A percentile compares a stretch with the other conserved stretches of the same genome.
Conservation (phyloP, 2,329 filamentous ascomycete genomes). For the Arthrobotrys musiformis region DNA sequence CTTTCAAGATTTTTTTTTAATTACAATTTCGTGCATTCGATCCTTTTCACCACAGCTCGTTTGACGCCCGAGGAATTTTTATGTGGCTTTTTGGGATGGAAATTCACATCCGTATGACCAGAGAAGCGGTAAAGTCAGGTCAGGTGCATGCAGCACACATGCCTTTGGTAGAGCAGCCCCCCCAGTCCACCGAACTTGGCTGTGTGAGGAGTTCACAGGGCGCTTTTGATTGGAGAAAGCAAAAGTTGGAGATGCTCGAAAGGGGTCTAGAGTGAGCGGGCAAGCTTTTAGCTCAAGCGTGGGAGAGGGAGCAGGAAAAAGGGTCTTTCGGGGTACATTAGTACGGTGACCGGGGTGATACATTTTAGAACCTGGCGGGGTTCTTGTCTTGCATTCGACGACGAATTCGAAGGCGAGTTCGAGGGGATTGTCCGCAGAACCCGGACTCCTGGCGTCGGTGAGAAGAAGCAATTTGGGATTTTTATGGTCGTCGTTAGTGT, state of each 20-base stretch:
- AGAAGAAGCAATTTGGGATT: conserved; percentile 18
- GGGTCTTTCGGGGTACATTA: conserved; percentile 11
- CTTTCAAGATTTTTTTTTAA: neutral
- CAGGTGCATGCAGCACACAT: conserved; percentile 10
- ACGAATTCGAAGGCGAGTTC: no score
- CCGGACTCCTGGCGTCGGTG: conserved; percentile 27
- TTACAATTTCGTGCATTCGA: no score
- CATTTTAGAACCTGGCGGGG: neutral
- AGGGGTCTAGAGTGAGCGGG: conserved; percentile 11
- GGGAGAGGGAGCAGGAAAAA: conserved; percentile 2
- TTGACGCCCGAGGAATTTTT: conserved; percentile 22
- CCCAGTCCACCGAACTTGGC: no score
- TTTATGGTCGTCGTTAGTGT: neutral
- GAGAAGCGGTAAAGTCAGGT: conserved; percentile 6
- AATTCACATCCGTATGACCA: conserved; percentile 18
- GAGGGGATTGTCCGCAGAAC: conserved; percentile 29
- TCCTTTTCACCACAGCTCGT: no score
- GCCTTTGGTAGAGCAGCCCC: neutral
- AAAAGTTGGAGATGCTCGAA: conserved; percentile 23
- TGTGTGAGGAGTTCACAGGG: conserved; percentile 7
- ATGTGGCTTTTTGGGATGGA: conserved; percentile 6
- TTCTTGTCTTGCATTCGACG: conserved; percentile 7
- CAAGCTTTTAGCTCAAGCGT: no score
- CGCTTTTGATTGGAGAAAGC: conserved; percentile 17
- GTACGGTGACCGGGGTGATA: conserved; percentile 1